Evolutionary conservation across 75 land plant species (phyloP).

Genomic region (Selaginella moellendorffii): DNA sequence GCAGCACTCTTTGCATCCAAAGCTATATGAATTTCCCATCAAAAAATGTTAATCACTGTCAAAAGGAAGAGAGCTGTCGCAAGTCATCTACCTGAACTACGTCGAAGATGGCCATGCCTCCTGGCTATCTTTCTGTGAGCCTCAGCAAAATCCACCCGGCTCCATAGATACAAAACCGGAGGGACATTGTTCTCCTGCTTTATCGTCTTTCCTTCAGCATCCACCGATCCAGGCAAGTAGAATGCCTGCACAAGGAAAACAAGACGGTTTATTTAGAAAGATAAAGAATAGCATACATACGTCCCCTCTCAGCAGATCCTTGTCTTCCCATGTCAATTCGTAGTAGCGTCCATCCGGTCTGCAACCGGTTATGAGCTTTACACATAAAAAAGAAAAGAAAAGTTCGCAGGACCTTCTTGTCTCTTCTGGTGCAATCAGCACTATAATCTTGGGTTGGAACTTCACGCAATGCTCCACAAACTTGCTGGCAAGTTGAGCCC

Average conservation of each 20-base stretch:
- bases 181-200: background rate
- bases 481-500: slow-evolving; percentile 48
- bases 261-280: background rate
- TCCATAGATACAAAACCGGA: background rate
- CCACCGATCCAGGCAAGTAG: background rate
- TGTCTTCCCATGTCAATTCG: background rate
- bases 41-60: background rate
- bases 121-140: background rate
- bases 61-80: background rate
- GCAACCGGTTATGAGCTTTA: too few species aligned
- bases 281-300: background rate
- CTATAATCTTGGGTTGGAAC: slow-evolving; percentile 66
- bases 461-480: slow-evolving; percentile 60
- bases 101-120: background rate
- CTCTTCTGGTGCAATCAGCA: slow-evolving; percentile 80
- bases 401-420: slow-evolving; percentile 42
- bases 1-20: background rate
- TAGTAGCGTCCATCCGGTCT: background rate
- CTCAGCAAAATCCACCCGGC: background rate
- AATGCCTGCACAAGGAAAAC: background rate
- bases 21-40: background rate
- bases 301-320: background rate
- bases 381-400: background rate
- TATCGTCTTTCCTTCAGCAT: background rate
- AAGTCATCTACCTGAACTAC: too few species aligned